Conservation (phyloP, 2,329 filamentous ascomycete genomes). For the Golovinomyces cichoracearum region DNA sequence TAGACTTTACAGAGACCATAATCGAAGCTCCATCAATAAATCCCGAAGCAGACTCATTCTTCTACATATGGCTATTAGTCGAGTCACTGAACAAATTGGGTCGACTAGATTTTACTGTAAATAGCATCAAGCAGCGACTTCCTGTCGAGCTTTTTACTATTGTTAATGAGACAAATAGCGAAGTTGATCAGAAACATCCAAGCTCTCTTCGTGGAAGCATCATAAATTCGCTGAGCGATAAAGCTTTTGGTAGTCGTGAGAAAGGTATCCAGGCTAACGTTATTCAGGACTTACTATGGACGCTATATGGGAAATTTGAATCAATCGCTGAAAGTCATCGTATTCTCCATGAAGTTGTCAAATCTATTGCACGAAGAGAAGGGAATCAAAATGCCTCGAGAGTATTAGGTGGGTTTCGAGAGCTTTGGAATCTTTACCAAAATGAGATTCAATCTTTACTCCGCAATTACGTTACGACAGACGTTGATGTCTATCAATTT, state of each 20-base stretch:
- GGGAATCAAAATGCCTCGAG: constrained; percentile 33
- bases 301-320: constrained; percentile 86
- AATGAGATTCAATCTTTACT: constrained; percentile 87
- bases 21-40: constrained; percentile 79
- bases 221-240: constrained; percentile 27
- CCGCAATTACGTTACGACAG: constrained; percentile 87
- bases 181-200: constrained; percentile 83
- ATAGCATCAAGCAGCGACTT: constrained; percentile 73
- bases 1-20: constrained; percentile 35
- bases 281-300: constrained; percentile 75
- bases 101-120: constrained; percentile 59
- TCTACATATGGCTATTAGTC: constrained; percentile 66
- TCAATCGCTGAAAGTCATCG: constrained; percentile 89
- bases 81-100: constrained; percentile 79
- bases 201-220: constrained; percentile 36
- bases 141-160: constrained; percentile 84
- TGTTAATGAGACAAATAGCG: constrained; percentile 81
- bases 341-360: constrained; percentile 75
- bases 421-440: constrained; percentile 92
- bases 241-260: constrained; percentile 40
- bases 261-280: constrained; percentile 60
- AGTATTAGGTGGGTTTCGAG: constrained; percentile 71
- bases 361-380: constrained; percentile 62
- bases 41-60: constrained; percentile 83
- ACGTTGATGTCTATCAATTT: constrained; percentile 48